Conservation (phyloP, 2,329 filamentous ascomycete species). For the Calonectria henricotiae region DNA sequence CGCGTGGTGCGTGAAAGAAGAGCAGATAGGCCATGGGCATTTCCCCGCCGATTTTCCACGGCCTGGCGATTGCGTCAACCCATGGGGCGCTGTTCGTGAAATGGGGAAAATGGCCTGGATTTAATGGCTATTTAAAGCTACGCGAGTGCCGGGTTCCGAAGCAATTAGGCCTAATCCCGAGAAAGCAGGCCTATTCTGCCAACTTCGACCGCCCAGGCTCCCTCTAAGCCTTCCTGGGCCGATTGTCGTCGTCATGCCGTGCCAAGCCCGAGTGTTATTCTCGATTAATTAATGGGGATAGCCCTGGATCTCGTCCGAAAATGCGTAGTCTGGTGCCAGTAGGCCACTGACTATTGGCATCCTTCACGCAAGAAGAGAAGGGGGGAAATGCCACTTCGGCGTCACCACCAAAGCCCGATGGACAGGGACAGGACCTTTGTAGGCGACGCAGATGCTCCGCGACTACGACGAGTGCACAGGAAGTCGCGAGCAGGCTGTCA, state of each 20-base stretch:
- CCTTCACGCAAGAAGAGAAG: not conserved
- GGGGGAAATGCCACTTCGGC: not conserved
- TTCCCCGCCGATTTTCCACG: not conserved
- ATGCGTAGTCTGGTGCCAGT: not conserved
- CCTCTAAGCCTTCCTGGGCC: not conserved
- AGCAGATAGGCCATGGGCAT: not conserved
- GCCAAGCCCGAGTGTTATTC: conserved; percentile 1
- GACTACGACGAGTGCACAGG: conserved; percentile 57
- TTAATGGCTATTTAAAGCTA: conserved; percentile 12
- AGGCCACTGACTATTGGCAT: not conserved
- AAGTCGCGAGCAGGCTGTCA: conserved; percentile 61
- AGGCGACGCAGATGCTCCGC: conserved; percentile 7
- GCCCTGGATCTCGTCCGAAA: not conserved
- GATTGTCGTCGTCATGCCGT: conserved; percentile 19
- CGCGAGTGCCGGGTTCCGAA: conserved; percentile 11
- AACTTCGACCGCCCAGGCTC: not conserved
- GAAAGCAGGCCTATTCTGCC: conserved; percentile 3
- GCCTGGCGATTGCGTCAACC: conserved; percentile 6
- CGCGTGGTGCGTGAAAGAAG: too few relatives aligned
- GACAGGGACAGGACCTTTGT: conserved; percentile 17
- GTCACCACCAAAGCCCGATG: not conserved
- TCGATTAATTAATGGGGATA: conserved; percentile 10
- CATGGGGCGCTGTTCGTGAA: not conserved
- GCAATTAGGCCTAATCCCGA: conserved; percentile 20
- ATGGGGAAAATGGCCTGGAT: not conserved